Evolutionary conservation across 805 yeast genomes (phyloP).

Genomic region (Saturnispora diversa): DNA sequence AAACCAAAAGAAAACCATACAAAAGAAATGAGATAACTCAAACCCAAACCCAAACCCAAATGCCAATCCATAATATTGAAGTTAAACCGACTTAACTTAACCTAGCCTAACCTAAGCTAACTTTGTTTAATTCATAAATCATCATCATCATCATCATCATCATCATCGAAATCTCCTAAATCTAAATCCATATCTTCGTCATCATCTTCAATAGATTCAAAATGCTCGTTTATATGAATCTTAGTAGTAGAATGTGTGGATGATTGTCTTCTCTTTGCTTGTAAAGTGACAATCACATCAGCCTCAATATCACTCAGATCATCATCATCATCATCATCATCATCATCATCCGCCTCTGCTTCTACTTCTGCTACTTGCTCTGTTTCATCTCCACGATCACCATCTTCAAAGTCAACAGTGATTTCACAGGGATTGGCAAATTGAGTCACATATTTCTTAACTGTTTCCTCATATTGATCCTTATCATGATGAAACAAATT

Average conservation of each 20-base stretch:
- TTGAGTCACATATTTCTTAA: slow-evolving; percentile 61
- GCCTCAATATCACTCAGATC: slow-evolving; percentile 8
- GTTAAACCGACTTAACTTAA: no score
- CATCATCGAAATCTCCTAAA: not conserved
- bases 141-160: not conserved
- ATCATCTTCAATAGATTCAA: not conserved
- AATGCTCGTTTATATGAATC: not conserved
- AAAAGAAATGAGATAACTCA: no score
- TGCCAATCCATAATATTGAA: no score
- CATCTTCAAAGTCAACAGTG: slow-evolving; percentile 19
- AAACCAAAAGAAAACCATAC: no score
- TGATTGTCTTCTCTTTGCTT: slow-evolving; percentile 8
- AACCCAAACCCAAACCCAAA: no score
- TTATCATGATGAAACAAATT: slow-evolving; percentile 65
- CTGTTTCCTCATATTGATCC: slow-evolving; percentile 56
- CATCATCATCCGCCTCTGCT: not conserved
- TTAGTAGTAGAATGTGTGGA: slow-evolving; percentile 3
- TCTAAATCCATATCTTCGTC: not conserved
- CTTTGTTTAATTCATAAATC: not conserved
- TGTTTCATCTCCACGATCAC: no score
- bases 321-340: slow-evolving; percentile 2
- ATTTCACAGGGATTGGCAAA: slow-evolving; percentile 46
- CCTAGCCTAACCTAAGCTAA: no score
- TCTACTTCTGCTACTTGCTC: no score
- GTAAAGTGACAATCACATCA: slow-evolving; percentile 4